Conservation (phyloP, 129 eudicot genomes). For the Tagetes erecta region DNA sequence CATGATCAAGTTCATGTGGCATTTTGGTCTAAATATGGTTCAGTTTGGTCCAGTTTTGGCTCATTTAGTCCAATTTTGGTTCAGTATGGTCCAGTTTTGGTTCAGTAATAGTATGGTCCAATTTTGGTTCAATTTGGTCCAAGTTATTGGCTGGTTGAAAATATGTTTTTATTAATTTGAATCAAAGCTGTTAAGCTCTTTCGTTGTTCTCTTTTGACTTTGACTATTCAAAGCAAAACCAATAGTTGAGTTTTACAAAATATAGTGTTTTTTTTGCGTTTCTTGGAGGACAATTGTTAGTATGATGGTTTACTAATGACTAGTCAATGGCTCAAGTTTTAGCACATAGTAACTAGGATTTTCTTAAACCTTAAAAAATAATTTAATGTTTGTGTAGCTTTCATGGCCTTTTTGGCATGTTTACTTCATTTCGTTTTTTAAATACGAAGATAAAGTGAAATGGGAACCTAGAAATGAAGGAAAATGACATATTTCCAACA, state of each 20-base stretch:
- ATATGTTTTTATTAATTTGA: constrained; percentile 3
- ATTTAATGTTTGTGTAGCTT: not conserved
- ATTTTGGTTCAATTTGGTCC: constrained; percentile 12
- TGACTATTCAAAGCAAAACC: constrained; percentile 2
- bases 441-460: not conserved
- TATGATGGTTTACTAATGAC: not conserved
- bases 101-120: not conserved
- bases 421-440: too few relatives aligned
- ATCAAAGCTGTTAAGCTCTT: constrained; percentile 3
- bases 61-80: not conserved
- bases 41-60: not conserved
- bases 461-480: not conserved
- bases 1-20: not conserved
- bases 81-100: not conserved
- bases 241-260: not conserved
- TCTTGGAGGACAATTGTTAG: not conserved
- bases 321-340: not conserved
- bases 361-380: not conserved
- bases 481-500: not conserved
- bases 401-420: not conserved
- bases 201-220: constrained; percentile 18
- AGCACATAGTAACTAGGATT: not conserved
- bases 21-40: not conserved
- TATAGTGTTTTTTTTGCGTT: not conserved
- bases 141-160: constrained; percentile 17